A percentile compares a stretch with the other conserved stretches of the same genome.
Evolutionary conservation across 2,329 filamentous ascomycete genomes (phyloP).

Genomic region (Proliferodiscus dingleyae): DNA sequence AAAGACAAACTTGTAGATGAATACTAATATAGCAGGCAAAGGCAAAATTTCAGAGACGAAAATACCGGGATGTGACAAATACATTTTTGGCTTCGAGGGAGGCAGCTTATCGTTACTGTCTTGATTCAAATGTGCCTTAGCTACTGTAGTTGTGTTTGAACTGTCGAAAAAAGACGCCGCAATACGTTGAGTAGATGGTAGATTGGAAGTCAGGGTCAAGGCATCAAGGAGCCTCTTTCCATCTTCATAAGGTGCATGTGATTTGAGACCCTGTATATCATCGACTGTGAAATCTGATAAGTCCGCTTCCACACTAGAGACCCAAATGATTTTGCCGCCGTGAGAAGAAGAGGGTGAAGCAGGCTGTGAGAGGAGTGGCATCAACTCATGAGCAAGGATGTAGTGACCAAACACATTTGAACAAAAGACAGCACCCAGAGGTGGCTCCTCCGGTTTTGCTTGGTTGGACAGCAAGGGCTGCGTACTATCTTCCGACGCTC

Average conservation of each 20-base stretch:
- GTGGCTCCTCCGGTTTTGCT: conserved; percentile 42
- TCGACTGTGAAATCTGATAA: conserved; percentile 48
- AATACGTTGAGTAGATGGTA: conserved; percentile 58
- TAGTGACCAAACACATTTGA: conserved; percentile 97
- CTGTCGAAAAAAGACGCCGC: conserved; percentile 52
- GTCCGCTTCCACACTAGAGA: conserved; percentile 71
- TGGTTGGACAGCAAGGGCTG: conserved; percentile 23
- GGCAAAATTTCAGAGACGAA: conserved; percentile 78
- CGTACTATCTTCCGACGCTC: conserved; percentile 19
- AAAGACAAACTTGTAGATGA: conserved; percentile 63
- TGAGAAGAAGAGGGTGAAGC: conserved; percentile 18
- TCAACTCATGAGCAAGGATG: conserved; percentile 73
- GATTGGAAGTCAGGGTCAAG: conserved; percentile 65
- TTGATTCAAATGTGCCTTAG: conserved; percentile 16
- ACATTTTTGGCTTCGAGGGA: conserved; percentile 55
- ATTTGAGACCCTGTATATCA: conserved; percentile 72
- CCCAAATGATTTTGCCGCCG: conserved; percentile 66
- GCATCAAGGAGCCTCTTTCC: conserved; percentile 85
- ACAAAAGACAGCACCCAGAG: conserved; percentile 77
- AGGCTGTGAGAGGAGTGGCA: conserved; percentile 57
- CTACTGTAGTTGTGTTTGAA: conserved; percentile 24
- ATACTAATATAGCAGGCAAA: conserved; percentile 63
- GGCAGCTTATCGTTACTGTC: conserved; percentile 8
- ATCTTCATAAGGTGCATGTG: conserved; percentile 67
- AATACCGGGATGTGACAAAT: conserved; percentile 81